Evolutionary conservation across 495 filamentous ascomycete genomes (phyloP).

Genomic region (Lasiosphaeris hirsuta): DNA sequence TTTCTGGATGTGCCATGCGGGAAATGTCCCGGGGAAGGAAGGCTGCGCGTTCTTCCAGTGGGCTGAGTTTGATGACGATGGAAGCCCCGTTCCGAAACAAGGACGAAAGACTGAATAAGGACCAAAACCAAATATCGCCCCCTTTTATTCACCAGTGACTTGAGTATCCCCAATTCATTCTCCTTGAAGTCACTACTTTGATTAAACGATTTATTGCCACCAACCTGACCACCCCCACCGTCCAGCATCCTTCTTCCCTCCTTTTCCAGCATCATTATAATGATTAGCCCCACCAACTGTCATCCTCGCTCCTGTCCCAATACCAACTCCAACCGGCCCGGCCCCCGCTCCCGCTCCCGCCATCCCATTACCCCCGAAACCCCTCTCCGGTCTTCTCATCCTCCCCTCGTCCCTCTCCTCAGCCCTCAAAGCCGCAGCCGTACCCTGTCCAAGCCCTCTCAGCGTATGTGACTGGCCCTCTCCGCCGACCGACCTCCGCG

Average conservation of each 20-base stretch:
- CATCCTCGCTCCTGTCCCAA: background rate
- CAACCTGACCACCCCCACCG: conserved; percentile 20
- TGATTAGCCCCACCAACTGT: background rate
- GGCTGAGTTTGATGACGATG: conserved; percentile 86
- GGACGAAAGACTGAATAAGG: too few species aligned
- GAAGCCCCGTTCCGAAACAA: conserved; percentile 54
- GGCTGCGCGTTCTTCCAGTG: conserved; percentile 82
- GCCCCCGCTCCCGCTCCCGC: background rate
- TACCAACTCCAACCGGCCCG: conserved; percentile 2
- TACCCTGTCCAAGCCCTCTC: background rate
- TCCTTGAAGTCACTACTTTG: too few species aligned
- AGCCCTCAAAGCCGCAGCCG: background rate
- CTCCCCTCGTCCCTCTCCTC: background rate
- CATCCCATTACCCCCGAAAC: background rate
- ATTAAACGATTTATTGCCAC: conserved; percentile 12
- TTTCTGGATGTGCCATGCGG: conserved; percentile 91
- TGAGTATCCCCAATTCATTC: too few species aligned
- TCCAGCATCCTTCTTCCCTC: conserved; percentile 16
- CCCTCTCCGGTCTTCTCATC: background rate
- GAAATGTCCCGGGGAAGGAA: conserved; percentile 70
- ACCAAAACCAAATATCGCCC: too few species aligned
- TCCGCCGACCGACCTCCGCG: background rate
- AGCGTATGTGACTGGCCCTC: background rate
- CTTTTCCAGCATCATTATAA: conserved; percentile 2
- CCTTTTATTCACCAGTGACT: too few species aligned